phyloP scores from a whole-genome alignment of 2,329 filamentous ascomycete species.

The Pyrenophora graminea region DNA sequence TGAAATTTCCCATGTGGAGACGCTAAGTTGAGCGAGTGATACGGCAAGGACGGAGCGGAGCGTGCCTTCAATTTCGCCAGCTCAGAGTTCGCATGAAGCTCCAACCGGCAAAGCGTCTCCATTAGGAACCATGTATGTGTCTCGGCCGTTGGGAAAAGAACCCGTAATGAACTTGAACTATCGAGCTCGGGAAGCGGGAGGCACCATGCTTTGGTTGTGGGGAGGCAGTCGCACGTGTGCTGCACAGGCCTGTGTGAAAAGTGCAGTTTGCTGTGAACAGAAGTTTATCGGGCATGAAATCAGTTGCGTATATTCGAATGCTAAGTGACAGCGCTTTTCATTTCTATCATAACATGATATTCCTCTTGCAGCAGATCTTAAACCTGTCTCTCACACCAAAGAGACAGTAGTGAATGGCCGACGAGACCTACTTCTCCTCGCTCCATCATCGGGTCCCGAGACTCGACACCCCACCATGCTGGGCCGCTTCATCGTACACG shows the following conservation, averaged over 20 bases:
- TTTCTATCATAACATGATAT: slow-evolving; percentile 4
- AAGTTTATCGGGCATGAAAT: slow-evolving; percentile 6
- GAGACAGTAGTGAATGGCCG: slow-evolving; percentile 17
- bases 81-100: no score
- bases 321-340: slow-evolving; percentile 20
- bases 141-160: no score
- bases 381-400: slow-evolving; percentile 25
- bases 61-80: no score
- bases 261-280: neutral
- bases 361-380: neutral
- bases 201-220: neutral
- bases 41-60: no score
- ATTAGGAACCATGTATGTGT: no score
- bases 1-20: no score
- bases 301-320: slow-evolving; percentile 16
- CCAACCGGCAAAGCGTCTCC: no score
- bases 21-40: no score
- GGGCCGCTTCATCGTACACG: neutral
- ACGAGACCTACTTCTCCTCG: neutral
- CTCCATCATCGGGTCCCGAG: neutral
- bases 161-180: no score
- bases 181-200: neutral
- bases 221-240: neutral
- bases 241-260: neutral
- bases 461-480: neutral